phyloP scores from a whole-genome alignment of 1,284 basidiomycete genomes.

The Neotropicomus parvogracilis region DNA sequence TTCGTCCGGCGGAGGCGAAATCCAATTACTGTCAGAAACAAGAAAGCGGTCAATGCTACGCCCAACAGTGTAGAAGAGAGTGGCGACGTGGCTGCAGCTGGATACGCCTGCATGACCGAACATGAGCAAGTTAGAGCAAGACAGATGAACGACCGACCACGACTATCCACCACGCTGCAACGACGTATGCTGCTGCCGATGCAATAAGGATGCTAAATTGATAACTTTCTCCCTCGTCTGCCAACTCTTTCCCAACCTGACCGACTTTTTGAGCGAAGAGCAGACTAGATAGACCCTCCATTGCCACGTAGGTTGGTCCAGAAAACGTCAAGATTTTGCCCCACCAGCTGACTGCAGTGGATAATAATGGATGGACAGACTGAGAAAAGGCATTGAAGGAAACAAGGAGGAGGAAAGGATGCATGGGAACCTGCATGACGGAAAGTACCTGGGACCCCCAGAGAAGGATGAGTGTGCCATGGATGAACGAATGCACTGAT shows the following conservation, averaged over 20 bases:
- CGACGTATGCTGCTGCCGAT: conserved; percentile 72
- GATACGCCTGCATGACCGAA: conserved; percentile 55
- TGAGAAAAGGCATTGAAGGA: conserved; percentile 77
- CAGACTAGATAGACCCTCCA: conserved; percentile 81
- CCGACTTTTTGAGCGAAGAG: conserved; percentile 78
- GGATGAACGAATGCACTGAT: conserved; percentile 68
- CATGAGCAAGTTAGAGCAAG: conserved; percentile 5
- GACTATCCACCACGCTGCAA: conserved; percentile 78
- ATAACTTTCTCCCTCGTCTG: conserved; percentile 64
- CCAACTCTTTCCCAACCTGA: conserved; percentile 67
- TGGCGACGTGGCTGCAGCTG: conserved; percentile 74
- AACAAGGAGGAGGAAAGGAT: conserved; percentile 74
- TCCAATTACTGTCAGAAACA: conserved; percentile 89
- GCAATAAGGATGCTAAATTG: conserved; percentile 73
- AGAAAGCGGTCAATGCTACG: conserved; percentile 63
- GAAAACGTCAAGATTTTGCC: conserved; percentile 65
- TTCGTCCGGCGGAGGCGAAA: conserved; percentile 87
- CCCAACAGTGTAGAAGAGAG: conserved; percentile 83
- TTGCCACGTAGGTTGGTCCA: conserved; percentile 73
- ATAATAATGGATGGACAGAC: conserved; percentile 54
- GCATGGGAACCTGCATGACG: conserved; percentile 74
- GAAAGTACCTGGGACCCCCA: conserved; percentile 66
- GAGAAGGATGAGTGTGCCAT: conserved; percentile 66
- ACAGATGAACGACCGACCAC: conserved; percentile 44
- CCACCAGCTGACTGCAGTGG: conserved; percentile 65